These are phyloP conservation scores for Atkinsonella texensis DNA, from an alignment of 2,329 filamentous ascomycete genomes.

Conservation along the genomic window DNA sequence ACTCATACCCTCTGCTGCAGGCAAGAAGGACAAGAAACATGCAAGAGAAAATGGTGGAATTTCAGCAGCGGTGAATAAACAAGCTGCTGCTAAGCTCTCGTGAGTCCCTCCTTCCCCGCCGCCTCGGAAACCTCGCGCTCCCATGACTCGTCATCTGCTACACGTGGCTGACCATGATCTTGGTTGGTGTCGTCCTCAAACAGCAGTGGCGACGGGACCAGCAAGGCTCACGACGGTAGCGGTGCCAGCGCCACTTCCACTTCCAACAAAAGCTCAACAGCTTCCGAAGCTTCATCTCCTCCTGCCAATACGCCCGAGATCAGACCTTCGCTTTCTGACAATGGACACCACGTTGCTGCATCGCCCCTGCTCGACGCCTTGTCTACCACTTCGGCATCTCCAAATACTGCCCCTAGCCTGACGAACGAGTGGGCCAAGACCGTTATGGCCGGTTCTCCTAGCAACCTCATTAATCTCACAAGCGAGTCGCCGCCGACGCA, in stretches of 20 bases:
- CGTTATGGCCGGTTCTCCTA: slow-evolving; percentile 35
- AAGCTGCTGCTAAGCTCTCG: slow-evolving; percentile 39
- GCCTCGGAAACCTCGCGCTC: slow-evolving; percentile 10
- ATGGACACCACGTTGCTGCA: slow-evolving; percentile 27
- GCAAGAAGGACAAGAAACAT: slow-evolving; percentile 43
- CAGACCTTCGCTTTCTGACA: slow-evolving; percentile 27
- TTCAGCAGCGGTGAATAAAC: slow-evolving; percentile 40
- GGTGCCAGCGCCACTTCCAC: slow-evolving; percentile 12
- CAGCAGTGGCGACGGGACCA: slow-evolving; percentile 9
- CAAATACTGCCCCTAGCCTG: slow-evolving; percentile 35
- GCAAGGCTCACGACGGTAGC: slow-evolving; percentile 19
- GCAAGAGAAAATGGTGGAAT: slow-evolving; percentile 41
- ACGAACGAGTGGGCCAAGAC: slow-evolving; percentile 33
- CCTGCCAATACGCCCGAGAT: slow-evolving; percentile 34
- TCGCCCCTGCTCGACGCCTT: slow-evolving; percentile 38
- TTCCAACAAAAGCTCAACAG: slow-evolving; percentile 22
- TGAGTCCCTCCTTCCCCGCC: slow-evolving; percentile 22
- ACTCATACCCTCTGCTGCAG: not conserved
- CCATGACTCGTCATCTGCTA: slow-evolving; percentile 15
- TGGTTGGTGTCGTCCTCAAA: slow-evolving; percentile 9
- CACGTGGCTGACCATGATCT: slow-evolving; percentile 13
- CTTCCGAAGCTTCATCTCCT: slow-evolving; percentile 32
- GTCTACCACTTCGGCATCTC: slow-evolving; percentile 35
- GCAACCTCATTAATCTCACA: slow-evolving; percentile 38
- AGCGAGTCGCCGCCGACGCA: slow-evolving; percentile 42